Evolutionary conservation across 2,329 filamentous ascomycete species (phyloP).

Genomic region (Aspergillus hiratsukae): DNA sequence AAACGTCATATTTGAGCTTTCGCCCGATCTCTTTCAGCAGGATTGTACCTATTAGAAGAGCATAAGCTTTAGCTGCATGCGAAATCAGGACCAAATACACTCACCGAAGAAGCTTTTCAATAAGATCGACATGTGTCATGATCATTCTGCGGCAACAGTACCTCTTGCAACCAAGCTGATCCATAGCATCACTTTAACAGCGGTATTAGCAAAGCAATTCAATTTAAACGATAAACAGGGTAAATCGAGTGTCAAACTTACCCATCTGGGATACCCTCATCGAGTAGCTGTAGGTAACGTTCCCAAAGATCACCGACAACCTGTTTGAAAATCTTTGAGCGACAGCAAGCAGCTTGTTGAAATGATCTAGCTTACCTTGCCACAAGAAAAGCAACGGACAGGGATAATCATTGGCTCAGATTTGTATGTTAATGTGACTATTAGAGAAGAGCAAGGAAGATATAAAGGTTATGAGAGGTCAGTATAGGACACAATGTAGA

Average conservation of each 20-base stretch:
- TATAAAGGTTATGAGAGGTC: neutral
- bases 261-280: slow-evolving; percentile 71
- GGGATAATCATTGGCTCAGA: slow-evolving; percentile 80
- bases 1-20: slow-evolving; percentile 27
- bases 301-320: slow-evolving; percentile 98
- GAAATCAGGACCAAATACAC: slow-evolving; percentile 22
- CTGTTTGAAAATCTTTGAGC: slow-evolving; percentile 45
- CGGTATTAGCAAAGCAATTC: slow-evolving; percentile 8
- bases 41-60: slow-evolving; percentile 24
- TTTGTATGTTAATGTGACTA: neutral
- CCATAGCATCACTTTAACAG: slow-evolving; percentile 77
- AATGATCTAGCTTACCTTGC: slow-evolving; percentile 65
- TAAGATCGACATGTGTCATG: slow-evolving; percentile 98
- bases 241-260: slow-evolving; percentile 40
- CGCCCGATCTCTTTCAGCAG: slow-evolving; percentile 31
- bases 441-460: slow-evolving; percentile 2
- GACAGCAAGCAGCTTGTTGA: neutral
- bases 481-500: neutral
- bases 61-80: neutral
- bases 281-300: slow-evolving; percentile 83
- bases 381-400: slow-evolving; percentile 97
- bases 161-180: slow-evolving; percentile 84
- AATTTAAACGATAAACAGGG: neutral
- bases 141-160: slow-evolving; percentile 99
- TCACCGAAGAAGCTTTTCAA: slow-evolving; percentile 95